Evolutionary conservation across 352 stramenopile genomes (phyloP).

Genomic region (Plasmopara halstedii): DNA sequence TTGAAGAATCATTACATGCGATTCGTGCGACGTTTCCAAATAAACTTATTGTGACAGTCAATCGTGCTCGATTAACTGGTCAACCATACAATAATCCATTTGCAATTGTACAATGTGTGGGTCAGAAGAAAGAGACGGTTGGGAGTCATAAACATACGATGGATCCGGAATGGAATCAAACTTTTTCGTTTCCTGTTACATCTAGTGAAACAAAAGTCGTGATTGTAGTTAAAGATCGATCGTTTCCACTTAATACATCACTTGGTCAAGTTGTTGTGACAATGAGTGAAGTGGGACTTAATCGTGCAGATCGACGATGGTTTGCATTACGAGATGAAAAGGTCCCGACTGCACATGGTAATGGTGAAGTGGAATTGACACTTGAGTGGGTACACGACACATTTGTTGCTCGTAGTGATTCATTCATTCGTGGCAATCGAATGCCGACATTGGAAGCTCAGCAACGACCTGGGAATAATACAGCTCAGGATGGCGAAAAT

Average conservation of each 20-base stretch:
- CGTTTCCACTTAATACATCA: slow-evolving; percentile 68
- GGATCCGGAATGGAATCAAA: slow-evolving; percentile 87
- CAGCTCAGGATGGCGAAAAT: slow-evolving; percentile 30
- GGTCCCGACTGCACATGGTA: slow-evolving; percentile 45
- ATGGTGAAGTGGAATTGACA: slow-evolving; percentile 83
- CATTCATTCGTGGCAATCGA: slow-evolving; percentile 70
- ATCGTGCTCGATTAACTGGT: slow-evolving; percentile 68
- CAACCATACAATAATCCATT: slow-evolving; percentile 87
- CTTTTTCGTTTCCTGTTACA: slow-evolving; percentile 82
- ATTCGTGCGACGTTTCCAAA: slow-evolving; percentile 83
- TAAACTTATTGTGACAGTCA: slow-evolving; percentile 86
- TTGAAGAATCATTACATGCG: slow-evolving; percentile 65
- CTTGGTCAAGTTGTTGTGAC: slow-evolving; percentile 64
- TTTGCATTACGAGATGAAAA: slow-evolving; percentile 76
- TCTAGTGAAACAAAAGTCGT: slow-evolving; percentile 61
- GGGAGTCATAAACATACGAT: slow-evolving; percentile 85
- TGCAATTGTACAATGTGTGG: slow-evolving; percentile 64
- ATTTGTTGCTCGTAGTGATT: slow-evolving; percentile 82
- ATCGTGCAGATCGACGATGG: slow-evolving; percentile 72
- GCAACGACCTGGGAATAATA: slow-evolving; percentile 10
- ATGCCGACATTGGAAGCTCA: slow-evolving; percentile 30
- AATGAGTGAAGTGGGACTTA: slow-evolving; percentile 77
- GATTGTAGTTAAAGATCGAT: slow-evolving; percentile 64
- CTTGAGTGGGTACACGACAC: slow-evolving; percentile 87
- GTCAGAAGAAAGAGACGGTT: slow-evolving; percentile 84